Evolutionary conservation across 2,329 filamentous ascomycete species (phyloP), one percentile per base, ranked within the genome.

Genomic region (Eutypa lata): DNA sequence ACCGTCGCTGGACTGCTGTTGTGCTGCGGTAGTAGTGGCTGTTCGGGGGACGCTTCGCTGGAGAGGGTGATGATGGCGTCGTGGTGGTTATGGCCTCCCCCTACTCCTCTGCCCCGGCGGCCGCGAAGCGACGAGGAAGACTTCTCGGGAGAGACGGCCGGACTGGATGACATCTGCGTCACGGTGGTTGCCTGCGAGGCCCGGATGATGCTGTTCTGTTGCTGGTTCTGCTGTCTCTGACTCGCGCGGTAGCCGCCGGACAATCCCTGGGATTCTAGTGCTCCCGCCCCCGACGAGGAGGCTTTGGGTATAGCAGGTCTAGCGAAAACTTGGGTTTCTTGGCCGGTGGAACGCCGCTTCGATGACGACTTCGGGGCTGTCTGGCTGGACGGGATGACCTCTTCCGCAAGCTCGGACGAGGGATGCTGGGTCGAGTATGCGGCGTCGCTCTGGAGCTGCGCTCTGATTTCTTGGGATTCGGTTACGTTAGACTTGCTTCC

Each of bases 401-500:
- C 65, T 2, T 66, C 61, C 7, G 50, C 55, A 2, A 59, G 48
- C 3, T 56, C 59, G 11, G 57, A 52, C 5, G 57, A 63, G 54
- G 56, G 57, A 44, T 63, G 62, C 49, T 73, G 70, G 1, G 72
- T 74, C 14, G 73, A 75, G 47, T 71, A 67, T 35, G 67, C 68
- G 8, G 70, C 68, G 21, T 82, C 79, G 57, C 72, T 76, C 33
- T 71, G 70, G 21, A 83, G 66, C 55, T 83, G 80, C 7, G 76
- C 73, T 24, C 72, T 74, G n/a, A 82, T 63, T 58, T 82, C 75
- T 54, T 82, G 78, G 2, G 79, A 81, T 16, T 78, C 67, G 2
- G 75, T 76, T 52, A 68, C 37, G 50, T 56, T 50, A 6, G 54
- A 38, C 44, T 59, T 33, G 51, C 54, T 49, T 11, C 53, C 22